These are phyloP conservation scores for Hordeum pubiflorum DNA, from an alignment of 202 grass and related monocot species.

Conservation along the genomic window DNA sequence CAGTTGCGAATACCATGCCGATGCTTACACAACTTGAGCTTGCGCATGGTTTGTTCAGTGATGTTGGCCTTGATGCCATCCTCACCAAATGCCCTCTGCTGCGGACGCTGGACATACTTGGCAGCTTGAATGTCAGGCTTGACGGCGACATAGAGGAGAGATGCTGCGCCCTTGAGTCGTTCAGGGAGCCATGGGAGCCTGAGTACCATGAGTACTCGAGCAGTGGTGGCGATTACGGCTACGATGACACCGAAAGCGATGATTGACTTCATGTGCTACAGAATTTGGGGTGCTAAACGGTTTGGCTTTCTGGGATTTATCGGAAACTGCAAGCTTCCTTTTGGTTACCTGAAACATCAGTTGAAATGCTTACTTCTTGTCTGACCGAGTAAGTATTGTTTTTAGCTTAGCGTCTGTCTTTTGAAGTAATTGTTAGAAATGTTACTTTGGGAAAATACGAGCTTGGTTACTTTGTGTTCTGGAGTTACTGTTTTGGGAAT, in stretches of 20 bases:
- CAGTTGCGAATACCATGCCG: slow-evolving; percentile 37
- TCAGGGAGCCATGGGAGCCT: slow-evolving; percentile 48
- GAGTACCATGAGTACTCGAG: slow-evolving; percentile 14
- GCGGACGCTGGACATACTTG: slow-evolving; percentile 32
- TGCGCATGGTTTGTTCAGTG: slow-evolving; percentile 46
- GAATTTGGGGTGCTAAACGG: background rate
- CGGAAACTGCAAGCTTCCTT: background rate
- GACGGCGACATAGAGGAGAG: slow-evolving; percentile 26
- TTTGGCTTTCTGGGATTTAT: background rate
- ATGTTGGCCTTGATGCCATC: slow-evolving; percentile 30
- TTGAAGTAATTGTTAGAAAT: background rate
- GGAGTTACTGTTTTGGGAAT: background rate
- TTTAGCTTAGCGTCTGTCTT: background rate
- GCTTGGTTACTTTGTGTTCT: background rate
- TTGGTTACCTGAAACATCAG: background rate
- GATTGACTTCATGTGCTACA: background rate
- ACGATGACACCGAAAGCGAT: slow-evolving; percentile 7
- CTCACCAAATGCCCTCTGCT: slow-evolving; percentile 38
- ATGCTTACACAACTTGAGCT: slow-evolving; percentile 44
- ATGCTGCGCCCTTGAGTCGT: slow-evolving; percentile 28
- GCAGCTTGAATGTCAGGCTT: slow-evolving; percentile 43
- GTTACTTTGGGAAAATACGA: background rate
- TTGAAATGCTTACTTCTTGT: background rate
- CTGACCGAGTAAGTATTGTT: background rate
- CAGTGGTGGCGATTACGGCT: background rate